These are phyloP conservation scores for Mycena epipterygia DNA, from an alignment of 768 basidiomycete species.

Conservation along the genomic window DNA sequence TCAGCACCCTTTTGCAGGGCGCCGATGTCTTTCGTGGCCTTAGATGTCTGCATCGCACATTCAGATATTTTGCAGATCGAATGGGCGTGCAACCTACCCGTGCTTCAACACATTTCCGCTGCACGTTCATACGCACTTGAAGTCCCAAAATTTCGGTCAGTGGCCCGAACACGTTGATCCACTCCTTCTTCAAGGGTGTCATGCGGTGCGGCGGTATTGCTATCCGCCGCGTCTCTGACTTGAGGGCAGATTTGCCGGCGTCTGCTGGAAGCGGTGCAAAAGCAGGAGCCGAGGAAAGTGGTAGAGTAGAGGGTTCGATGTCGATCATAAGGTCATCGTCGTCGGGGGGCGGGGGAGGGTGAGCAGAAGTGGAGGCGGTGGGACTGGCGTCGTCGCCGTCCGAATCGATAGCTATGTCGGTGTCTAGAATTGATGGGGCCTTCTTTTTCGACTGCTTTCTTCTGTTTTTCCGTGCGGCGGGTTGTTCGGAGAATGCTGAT, in stretches of 20 bases:
- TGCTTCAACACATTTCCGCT: slow-evolving; percentile 90
- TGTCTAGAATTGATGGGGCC: slow-evolving; percentile 15
- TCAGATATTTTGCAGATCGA: slow-evolving; percentile 4
- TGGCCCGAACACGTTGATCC: slow-evolving; percentile 95
- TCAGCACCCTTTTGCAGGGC: slow-evolving; percentile 97
- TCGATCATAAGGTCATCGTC: slow-evolving; percentile 79
- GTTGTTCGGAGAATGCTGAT: slow-evolving; percentile 11
- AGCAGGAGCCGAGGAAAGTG: slow-evolving; percentile 65
- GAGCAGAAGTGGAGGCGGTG: slow-evolving; percentile 30
- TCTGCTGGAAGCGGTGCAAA: slow-evolving; percentile 79
- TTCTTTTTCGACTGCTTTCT: slow-evolving; percentile 60
- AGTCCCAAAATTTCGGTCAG: slow-evolving; percentile 94
- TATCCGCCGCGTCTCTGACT: slow-evolving; percentile 90
- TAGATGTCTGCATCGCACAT: slow-evolving; percentile 78
- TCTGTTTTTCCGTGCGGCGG: slow-evolving; percentile 58
- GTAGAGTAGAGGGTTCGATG: slow-evolving; percentile 58
- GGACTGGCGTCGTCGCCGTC: slow-evolving; percentile 48
- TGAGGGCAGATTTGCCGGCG: slow-evolving; percentile 68
- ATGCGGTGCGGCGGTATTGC: slow-evolving; percentile 97
- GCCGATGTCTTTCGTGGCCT: slow-evolving; percentile 93
- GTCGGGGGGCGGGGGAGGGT: slow-evolving; percentile 44
- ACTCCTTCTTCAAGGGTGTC: slow-evolving; percentile 97
- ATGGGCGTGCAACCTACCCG: slow-evolving; percentile 69
- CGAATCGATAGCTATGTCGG: slow-evolving; percentile 33
- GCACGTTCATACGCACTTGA: slow-evolving; percentile 98